Percentiles rank a stretch among this genome's conserved stretches.
phyloP scores from a whole-genome alignment of 495 filamentous ascomycete species.

The Podospora pseudocomata region DNA sequence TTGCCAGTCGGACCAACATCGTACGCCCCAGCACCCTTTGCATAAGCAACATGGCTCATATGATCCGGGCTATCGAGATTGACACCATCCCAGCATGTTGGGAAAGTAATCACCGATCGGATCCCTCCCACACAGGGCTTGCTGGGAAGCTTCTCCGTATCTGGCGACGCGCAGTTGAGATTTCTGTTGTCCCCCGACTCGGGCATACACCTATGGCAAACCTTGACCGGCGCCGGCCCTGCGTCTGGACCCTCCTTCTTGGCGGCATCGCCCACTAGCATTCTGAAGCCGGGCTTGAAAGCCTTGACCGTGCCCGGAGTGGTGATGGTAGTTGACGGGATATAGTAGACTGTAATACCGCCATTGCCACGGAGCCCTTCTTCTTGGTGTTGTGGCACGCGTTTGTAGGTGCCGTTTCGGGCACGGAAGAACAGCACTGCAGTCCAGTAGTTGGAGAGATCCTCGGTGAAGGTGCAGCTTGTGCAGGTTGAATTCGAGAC shows the following conservation, averaged over 20 bases:
- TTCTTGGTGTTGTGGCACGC: slow-evolving; percentile 43
- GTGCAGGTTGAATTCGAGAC: slow-evolving; percentile 38
- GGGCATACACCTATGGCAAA: slow-evolving; percentile 46
- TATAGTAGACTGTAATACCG: slow-evolving; percentile 50
- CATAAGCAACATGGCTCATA: slow-evolving; percentile 56
- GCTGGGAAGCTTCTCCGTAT: slow-evolving; percentile 41
- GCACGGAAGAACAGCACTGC: slow-evolving; percentile 44
- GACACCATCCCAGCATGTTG: slow-evolving; percentile 52
- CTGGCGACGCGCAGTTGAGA: slow-evolving; percentile 44
- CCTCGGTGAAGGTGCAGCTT: slow-evolving; percentile 40
- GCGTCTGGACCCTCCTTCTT: slow-evolving; percentile 20
- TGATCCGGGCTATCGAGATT: slow-evolving; percentile 31
- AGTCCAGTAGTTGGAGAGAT: slow-evolving; percentile 48
- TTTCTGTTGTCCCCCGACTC: slow-evolving; percentile 43
- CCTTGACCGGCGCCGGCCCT: slow-evolving; percentile 24
- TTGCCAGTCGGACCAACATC: slow-evolving; percentile 43
- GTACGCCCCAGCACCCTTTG: slow-evolving; percentile 32
- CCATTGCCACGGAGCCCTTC: slow-evolving; percentile 38
- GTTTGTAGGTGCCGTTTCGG: slow-evolving; percentile 42
- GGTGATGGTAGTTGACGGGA: slow-evolving; percentile 41
- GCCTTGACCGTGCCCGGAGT: slow-evolving; percentile 38
- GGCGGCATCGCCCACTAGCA: slow-evolving; percentile 38
- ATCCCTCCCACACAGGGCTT: slow-evolving; percentile 42
- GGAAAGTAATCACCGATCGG: slow-evolving; percentile 46
- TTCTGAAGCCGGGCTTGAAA: slow-evolving; percentile 43